Base-by-base conservation (phyloP, 2,329 filamentous ascomycete species). In the Chrysoporthe austroafricana region DNA sequence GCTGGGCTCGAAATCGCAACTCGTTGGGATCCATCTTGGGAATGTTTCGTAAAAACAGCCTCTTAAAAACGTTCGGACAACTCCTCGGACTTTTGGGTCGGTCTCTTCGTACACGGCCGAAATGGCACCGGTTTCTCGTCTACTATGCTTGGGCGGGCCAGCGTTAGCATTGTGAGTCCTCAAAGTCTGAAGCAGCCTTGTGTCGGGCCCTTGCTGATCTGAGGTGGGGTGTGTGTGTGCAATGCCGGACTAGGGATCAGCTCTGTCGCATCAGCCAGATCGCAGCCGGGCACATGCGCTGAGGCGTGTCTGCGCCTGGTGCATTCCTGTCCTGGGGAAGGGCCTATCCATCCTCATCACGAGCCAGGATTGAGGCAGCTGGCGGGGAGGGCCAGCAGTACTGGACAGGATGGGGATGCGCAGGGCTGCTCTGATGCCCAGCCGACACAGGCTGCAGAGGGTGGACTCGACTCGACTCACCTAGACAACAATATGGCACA, bases 1-100 rank as follows among this genome's bases (percentile, higher is more conserved):
- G 89, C 79, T 94, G 90, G 76, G 87, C 86, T 74, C 90, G 89
- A 80, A 91, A 94, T 78, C 90, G 90, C 79, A 92, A 84, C 80
- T 94, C 91, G 81, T 70, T 68, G 48, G 62, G 68, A 44, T 95
- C 92, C 86, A 93, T 91, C 82, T 87, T 76, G 69, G 65, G 42
- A 42, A 36, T 80, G 76, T 85, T 84, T 76, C 63, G 58, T 73
- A 69, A 63, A 72, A 46, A 9, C 42, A 61, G 16, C 39, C 73
- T 66, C 70, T 66, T 71, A 18, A 80, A 77, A 78, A 78, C 72
- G 73, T 44, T 73, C 43, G 59, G 43, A 61, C 21, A 11, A 16
- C 14, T 48, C 16, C 59, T 78, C 90, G 90, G 79, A 92, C 84
- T 80, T 94, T 91, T 81, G 62, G 68, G 39, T 94, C 92, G 86